Evolutionary conservation across 116 monocot species (phyloP), one percentile per base, ranked within the genome.

Genomic region (Cymodocea nodosa): DNA sequence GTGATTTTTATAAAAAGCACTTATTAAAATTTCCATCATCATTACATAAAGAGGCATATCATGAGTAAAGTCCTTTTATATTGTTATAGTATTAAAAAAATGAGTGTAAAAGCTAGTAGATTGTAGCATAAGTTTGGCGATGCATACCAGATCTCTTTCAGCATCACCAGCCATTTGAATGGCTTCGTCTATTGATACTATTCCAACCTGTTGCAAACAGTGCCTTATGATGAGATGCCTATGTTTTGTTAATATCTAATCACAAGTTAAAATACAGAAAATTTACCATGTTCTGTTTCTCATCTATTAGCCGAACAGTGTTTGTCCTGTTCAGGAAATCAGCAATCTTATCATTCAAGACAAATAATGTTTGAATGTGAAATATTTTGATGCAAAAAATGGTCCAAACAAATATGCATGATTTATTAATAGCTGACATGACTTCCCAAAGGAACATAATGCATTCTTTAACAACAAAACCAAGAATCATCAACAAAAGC

Each of bases 221-320:
- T 15, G 17, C 24, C 17, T n/a, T 35, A 10, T 17, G 22, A 15
- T 56, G 34, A 51, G 50, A 58, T 65, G 57, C 5, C 62, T 18
- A 53, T 16, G 59, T 10, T 25, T 6, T 23, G 53, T 24, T 5
- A 68, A 15, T 44, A 24, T 37, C 37, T 61, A 7, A 51, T 37
- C 10, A 34, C 35, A 67, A 67, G 36, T 9, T 35, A 71, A 48
- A 69, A 71, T 44, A 9, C 19, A 51, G 35, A 64, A 65, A 17
- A 67, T 79, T 78, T 56, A 95, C 95, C 90, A 95, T 85, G 66
- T 85, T 95, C 62, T 95, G 89, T 54, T 95, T 73, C 70, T 78
- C 81, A 69, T 95, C 87, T 51, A 95, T 80, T 60, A 95, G 74
- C 78, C 95, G 85, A 15, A 90, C 95, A 52, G 95, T 78, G 39